Base-by-base conservation (phyloP, 75 land plant genomes). In the Chamaecyparis obtusa region DNA sequence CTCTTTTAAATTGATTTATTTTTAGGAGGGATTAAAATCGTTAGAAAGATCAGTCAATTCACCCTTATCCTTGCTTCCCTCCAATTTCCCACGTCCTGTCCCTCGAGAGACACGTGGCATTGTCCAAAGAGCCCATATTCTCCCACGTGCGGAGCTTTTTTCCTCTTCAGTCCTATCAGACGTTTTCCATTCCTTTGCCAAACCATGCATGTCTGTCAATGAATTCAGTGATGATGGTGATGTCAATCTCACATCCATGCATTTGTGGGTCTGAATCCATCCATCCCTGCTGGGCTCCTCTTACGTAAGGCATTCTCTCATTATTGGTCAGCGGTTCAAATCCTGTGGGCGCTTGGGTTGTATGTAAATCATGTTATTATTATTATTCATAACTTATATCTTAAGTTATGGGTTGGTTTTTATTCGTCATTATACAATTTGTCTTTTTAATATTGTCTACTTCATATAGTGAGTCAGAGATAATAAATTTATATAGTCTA, bases 81-180 rank as follows among this genome's bases (percentile, higher is more conserved):
- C 83, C 51, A 81, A 44, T 44, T 81, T 81, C 83, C 83, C 80
- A 77, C 80, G 80, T 37, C 80, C 21, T 77, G 80, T 77, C 80
- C 80, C n/a, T 81, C 30, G 19, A 27, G 27, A 81, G 83, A 39
- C 83, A 81, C 83, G 83, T 81, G 83, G 83, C 83, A 81, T 24
- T 27, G 46, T 41, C 46, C 14, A 10, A 44, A 44, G 49, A 44
- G n/a, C 32, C 48, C 44, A 81, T 39, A 81, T 81, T 81, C 49
- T 81, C 49, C 83, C 83, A 81, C 83, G 83, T 81, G 83, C 83
- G 81, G 24, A 67, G 24, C 24, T 27, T 67, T 27, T 7, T 5
- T 67, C n/a, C n/a, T 19, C 71, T n/a, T 8, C 1, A 0, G 49
- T 48, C 71, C 71, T 5, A 67, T 67, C 49, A 48, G 49, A 48